phyloP scores from a whole-genome alignment of 164 flowering plant species.

The Tetracentron sinense region DNA sequence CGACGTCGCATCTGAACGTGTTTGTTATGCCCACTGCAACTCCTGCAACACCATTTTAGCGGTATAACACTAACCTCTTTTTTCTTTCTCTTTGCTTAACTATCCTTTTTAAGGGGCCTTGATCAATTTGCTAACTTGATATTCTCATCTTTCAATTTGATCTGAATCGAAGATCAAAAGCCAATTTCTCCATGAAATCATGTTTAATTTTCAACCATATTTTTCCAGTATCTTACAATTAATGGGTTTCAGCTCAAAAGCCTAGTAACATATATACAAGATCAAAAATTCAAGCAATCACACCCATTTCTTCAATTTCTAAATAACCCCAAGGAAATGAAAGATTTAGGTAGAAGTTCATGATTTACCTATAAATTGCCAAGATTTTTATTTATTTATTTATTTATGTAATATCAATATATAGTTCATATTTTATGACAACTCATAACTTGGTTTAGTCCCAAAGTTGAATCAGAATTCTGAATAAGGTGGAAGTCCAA shows the following conservation, averaged over 20 bases:
- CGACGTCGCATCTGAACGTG: slow-evolving; percentile 67
- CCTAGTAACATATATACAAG: background rate
- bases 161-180: background rate
- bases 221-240: too few species aligned
- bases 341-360: too few species aligned
- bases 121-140: background rate
- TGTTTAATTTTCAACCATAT: background rate
- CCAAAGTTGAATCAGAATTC: background rate
- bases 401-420: too few species aligned
- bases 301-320: slow-evolving; percentile 1
- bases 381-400: too few species aligned
- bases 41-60: slow-evolving; percentile 95
- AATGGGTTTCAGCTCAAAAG: background rate
- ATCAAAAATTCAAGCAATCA: too few species aligned
- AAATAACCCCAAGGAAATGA: too few species aligned
- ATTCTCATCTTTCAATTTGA: slow-evolving; percentile 5
- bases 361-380: background rate
- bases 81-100: slow-evolving; percentile 11
- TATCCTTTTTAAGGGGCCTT: background rate
- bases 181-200: background rate
- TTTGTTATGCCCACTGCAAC: slow-evolving; percentile 92
- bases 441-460: slow-evolving; percentile 5
- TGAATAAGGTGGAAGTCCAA: background rate
- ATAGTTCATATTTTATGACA: slow-evolving; percentile 9
- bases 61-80: slow-evolving; percentile 43